Evolutionary conservation across 805 yeast genomes (phyloP), one percentile per base, ranked within the genome.

Genomic region (Ogataea henricii): DNA sequence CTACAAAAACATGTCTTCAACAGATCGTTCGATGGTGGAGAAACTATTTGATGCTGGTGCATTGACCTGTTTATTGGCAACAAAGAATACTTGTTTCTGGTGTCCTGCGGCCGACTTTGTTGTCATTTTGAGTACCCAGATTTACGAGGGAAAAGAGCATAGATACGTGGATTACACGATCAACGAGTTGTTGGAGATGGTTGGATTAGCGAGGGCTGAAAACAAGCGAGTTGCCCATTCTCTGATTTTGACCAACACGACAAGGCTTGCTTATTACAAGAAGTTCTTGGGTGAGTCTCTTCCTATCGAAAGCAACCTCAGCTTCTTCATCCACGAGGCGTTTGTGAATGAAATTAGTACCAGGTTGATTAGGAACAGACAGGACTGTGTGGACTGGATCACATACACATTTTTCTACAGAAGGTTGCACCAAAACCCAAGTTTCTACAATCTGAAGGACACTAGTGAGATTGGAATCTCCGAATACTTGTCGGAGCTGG

Each of bases 351-450:
- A 89, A 56, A 83, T 90, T n/a, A 78, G 87, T 30, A 77, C 82
- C 6, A 72, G 79, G 2, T 72, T 82, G 12, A 77, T 92, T 48
- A 75, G 72, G 39, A 73, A 79, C 6, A 81, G 87, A 60, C 97
- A 91, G 58, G 94, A 87, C 55, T 88, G 96, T 57, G 79, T 94
- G 49, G 97, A 92, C 59, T 89, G 96, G 95, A 60, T 94, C 27
- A 87, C 97, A 0, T 88, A 79, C 62, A 78, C 96, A 0, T 87
- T 83, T 56, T 87, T 91, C 59, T 94, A 89, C 66, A 74, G 95
- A 53, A 73, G 98, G 43, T 63, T 94, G 17, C 85, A 82, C 47
- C 74, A 79, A 29, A 94, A 94, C 63, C 97, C 99, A 3, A 82
- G 94, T 49, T 94, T 78, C 62, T 94, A 94, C 61, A 96, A 90